phyloP scores from a whole-genome alignment of 257 asterid genomes.

The Avicennia marina region DNA sequence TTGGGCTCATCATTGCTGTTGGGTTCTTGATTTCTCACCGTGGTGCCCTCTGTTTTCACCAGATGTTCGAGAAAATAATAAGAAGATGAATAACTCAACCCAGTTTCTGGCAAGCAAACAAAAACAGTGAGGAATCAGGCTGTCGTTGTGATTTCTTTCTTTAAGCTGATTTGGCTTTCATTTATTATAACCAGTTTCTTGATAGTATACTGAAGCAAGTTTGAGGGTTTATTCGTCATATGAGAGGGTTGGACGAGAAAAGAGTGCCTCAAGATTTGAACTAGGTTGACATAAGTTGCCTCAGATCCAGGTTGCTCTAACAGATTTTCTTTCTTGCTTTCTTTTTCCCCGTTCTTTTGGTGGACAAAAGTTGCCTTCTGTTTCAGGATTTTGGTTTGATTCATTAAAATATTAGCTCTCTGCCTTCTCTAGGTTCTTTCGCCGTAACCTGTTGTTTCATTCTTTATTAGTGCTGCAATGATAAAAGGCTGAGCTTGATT shows the following conservation, averaged over 20 bases:
- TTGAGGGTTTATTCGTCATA: constrained; percentile 34
- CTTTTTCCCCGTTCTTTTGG: no score
- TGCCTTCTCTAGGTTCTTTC: constrained; percentile 43
- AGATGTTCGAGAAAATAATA: constrained; percentile 27
- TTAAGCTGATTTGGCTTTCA: constrained; percentile 14
- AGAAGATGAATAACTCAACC: constrained; percentile 26
- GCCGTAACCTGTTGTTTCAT: no score
- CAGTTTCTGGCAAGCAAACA: constrained; percentile 14
- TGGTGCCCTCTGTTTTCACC: constrained; percentile 25
- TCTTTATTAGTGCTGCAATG: no score
- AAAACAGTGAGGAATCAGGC: constrained; percentile 12
- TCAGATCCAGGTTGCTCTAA: constrained; percentile 84
- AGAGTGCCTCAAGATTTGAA: constrained; percentile 35
- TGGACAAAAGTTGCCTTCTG: constrained; percentile 28
- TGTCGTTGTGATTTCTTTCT: constrained; percentile 11
- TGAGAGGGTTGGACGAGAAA: constrained; percentile 36
- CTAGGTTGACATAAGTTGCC: constrained; percentile 68
- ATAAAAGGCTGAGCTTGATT: constrained; percentile 27
- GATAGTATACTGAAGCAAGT: constrained; percentile 20
- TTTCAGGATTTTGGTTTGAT: constrained; percentile 78
- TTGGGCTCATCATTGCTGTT: background rate
- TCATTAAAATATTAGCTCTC: constrained; percentile 30
- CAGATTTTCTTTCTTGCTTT: no score
- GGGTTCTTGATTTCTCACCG: constrained; percentile 13
- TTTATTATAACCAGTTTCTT: constrained; percentile 18